phyloP scores from a whole-genome alignment of 495 filamentous ascomycete genomes.

The Penicillium salamii region DNA sequence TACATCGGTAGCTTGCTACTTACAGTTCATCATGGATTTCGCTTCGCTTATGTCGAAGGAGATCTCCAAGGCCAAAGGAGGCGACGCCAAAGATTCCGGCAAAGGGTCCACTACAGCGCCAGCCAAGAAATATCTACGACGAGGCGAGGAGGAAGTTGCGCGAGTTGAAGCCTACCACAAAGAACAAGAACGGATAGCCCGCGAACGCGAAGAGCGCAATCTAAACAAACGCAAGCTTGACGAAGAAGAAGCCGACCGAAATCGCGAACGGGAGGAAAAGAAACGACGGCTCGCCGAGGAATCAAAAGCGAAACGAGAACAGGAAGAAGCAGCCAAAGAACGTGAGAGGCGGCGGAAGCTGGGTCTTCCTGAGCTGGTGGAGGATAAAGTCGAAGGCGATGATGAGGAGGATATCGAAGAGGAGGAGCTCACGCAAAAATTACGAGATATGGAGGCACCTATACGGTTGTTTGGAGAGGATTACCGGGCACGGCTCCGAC shows the following conservation, averaged over 20 bases:
- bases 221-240: slow-evolving; percentile 84
- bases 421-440: slow-evolving; percentile 60
- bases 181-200: slow-evolving; percentile 68
- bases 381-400: slow-evolving; percentile 36
- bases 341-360: slow-evolving; percentile 51
- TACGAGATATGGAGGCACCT: slow-evolving; percentile 73
- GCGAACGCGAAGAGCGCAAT: slow-evolving; percentile 62
- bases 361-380: slow-evolving; percentile 68
- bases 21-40: slow-evolving; percentile 75
- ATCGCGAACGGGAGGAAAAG: slow-evolving; percentile 72
- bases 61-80: slow-evolving; percentile 72
- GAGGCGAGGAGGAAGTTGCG: slow-evolving; percentile 80
- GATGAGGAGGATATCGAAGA: slow-evolving; percentile 69
- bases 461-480: slow-evolving; percentile 77
- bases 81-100: slow-evolving; percentile 26
- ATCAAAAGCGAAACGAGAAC: slow-evolving; percentile 62
- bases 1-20: not conserved
- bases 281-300: slow-evolving; percentile 78
- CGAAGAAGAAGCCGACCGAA: slow-evolving; percentile 73
- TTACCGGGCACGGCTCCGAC: slow-evolving; percentile 62
- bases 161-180: slow-evolving; percentile 77
- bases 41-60: slow-evolving; percentile 85
- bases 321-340: slow-evolving; percentile 60
- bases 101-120: slow-evolving; percentile 31
- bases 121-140: slow-evolving; percentile 78